Percentiles rank a stretch among this genome's conserved stretches.
Conservation (phyloP, 306 rosid genomes). For the Acmispon strigosus region DNA sequence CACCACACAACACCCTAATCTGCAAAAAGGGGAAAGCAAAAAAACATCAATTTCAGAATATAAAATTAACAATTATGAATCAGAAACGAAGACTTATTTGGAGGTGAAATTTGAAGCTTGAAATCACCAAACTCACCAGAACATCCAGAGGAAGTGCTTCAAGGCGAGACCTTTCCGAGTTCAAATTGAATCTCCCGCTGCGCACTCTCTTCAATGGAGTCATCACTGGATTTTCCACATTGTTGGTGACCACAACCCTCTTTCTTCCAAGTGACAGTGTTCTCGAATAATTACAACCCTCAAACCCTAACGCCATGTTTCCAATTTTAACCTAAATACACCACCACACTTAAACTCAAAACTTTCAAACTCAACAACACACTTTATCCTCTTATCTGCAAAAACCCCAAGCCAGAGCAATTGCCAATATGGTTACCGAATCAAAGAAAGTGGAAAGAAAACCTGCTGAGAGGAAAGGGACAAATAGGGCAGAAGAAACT, state of each 20-base stretch:
- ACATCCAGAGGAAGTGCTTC: constrained; percentile 69
- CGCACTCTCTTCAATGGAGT: constrained; percentile 49
- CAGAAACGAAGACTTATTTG: neutral
- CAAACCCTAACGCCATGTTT: constrained; percentile 38
- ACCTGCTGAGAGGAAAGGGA: too few species aligned
- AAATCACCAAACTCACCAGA: constrained; percentile 46
- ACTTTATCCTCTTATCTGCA: neutral
- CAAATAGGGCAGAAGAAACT: neutral
- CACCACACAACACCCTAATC: constrained; percentile 66
- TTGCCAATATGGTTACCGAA: too few species aligned
- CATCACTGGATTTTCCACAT: constrained; percentile 11
- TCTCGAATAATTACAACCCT: constrained; percentile 29
- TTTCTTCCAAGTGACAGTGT: constrained; percentile 44
- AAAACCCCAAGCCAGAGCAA: neutral
- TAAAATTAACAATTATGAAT: neutral
- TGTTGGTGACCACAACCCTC: constrained; percentile 42
- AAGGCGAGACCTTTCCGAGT: constrained; percentile 36
- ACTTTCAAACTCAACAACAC: too few species aligned
- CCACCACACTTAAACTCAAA: too few species aligned
- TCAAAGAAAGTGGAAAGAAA: neutral
- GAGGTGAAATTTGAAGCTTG: neutral
- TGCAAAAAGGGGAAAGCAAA: neutral
- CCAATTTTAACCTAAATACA: neutral
- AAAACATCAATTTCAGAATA: neutral
- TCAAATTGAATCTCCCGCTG: constrained; percentile 11